A percentile compares a stretch with the other conserved stretches of the same genome.
These are phyloP conservation scores for Plasmodium adleri DNA, from an alignment of 169 alveolate species.

Conservation along the genomic window DNA sequence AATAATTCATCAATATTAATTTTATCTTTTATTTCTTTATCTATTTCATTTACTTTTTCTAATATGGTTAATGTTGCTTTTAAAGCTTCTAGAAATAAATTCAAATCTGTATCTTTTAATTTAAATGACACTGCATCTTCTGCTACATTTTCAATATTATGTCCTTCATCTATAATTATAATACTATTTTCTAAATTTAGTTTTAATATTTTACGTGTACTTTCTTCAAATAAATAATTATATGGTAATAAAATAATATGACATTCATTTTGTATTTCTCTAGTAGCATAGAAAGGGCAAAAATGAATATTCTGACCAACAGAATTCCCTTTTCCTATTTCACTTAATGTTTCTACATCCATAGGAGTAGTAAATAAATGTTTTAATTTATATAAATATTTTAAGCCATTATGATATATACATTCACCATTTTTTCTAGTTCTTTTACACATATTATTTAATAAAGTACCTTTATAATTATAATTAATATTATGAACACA, in stretches of 20 bases:
- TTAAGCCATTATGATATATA: constrained; percentile 85
- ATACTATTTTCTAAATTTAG: constrained; percentile 87
- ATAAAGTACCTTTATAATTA: constrained; percentile 83
- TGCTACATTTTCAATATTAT: constrained; percentile 92
- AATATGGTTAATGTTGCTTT: constrained; percentile 54
- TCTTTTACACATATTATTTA: constrained; percentile 86
- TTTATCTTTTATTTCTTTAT: constrained; percentile 42
- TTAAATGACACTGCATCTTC: constrained; percentile 90
- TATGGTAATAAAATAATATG: constrained; percentile 94
- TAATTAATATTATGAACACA: constrained; percentile 91
- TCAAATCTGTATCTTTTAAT: constrained; percentile 80
- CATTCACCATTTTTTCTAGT: constrained; percentile 86
- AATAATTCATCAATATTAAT: constrained; percentile 53
- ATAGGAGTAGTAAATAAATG: constrained; percentile 86
- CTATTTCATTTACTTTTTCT: constrained; percentile 64
- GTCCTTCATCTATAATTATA: constrained; percentile 96
- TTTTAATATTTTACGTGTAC: constrained; percentile 86
- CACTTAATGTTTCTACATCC: constrained; percentile 92
- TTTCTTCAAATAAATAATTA: constrained; percentile 91
- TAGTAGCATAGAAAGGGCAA: constrained; percentile 94
- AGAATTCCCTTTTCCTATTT: constrained; percentile 78
- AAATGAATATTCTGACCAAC: constrained; percentile 82
- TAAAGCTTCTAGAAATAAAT: constrained; percentile 79
- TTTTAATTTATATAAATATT: constrained; percentile 74
- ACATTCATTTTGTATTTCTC: constrained; percentile 87